Evolutionary conservation across 2,329 filamentous ascomycete species (phyloP), one percentile per base, ranked within the genome.

Genomic region (Ceratocystis variospora): DNA sequence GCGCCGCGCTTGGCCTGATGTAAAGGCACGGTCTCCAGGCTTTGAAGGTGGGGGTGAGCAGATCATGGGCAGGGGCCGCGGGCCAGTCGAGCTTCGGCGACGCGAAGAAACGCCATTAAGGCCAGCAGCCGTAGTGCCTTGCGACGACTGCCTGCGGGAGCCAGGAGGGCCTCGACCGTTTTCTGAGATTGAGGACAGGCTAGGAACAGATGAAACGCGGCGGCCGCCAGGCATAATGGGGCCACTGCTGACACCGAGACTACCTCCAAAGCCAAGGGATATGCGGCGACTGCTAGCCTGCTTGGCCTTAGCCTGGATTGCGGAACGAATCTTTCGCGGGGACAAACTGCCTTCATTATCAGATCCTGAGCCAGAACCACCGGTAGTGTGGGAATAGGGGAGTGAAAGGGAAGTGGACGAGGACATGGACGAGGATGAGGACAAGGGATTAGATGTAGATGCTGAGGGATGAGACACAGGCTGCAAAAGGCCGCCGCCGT

Each of bases 1-100:
- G 59, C 82, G 77, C 64, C 82, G 74, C 25, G 81, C 82, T 71
- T 85, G 82, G 1, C 81, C 81, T 1, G 79, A 75, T 10, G 81
- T 83, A 69, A 84, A 76, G 17, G 72, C 68, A 63, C 72, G 75
- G 19, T n/a, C 67, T 3, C 69, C 67, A 10, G 71, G 17, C 66
- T 62, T 53, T 28, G 55, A 70, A 25, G 80, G 77, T 1, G 76
- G 74, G 1, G 81, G 78, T 45, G 80, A 80, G 73, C 80, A 83
- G 44, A 76, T 72, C 70, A 84, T 77, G 15, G 82, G 81, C 12
- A 81, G 81, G 45, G 79, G 77, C 61, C 80, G 76, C 72, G 83
- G 81, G 1, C 77, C 72, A 68, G 79, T 81, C 68, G 77, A 77
- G 48, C 81, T 76, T 50, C 81, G 76, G 65, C 81, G 76, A 55